Conservation (phyloP, 345 rosid species). For the Euphorbia pulcherrima region DNA sequence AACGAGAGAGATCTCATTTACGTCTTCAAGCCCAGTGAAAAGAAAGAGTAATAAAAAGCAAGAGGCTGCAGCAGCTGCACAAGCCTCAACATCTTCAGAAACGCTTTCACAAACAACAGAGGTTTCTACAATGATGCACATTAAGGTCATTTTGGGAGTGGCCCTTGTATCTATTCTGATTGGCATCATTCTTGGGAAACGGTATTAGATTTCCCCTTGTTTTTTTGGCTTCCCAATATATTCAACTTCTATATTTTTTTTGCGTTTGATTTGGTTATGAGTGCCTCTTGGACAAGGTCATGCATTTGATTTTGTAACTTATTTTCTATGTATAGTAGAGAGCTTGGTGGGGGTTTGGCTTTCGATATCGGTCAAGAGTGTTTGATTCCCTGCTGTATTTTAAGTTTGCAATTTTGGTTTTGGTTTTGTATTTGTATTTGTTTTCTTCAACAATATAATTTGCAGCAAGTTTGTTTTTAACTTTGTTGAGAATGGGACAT, state of each 20-base stretch:
- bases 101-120: conserved; percentile 28
- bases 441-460: not conserved
- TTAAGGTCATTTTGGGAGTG: conserved; percentile 55
- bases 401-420: not conserved
- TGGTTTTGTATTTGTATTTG: not conserved
- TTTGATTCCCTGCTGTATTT: not conserved
- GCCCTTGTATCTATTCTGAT: conserved; percentile 71
- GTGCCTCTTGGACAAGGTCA: not conserved
- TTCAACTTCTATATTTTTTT: not conserved
- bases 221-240: conserved; percentile 7
- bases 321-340: not conserved
- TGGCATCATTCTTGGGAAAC: conserved; percentile 74
- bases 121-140: conserved; percentile 38
- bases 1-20: conserved; percentile 64
- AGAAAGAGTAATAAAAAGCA: conserved; percentile 74
- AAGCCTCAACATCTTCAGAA: conserved; percentile 35
- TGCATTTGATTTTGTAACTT: conserved; percentile 8
- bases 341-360: conserved; percentile 17
- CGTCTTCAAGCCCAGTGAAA: conserved; percentile 54
- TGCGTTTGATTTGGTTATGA: not conserved
- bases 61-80: conserved; percentile 43
- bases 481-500: no score
- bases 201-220: conserved; percentile 41
- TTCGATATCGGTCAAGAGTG: not conserved
- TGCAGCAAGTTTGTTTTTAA: no score